Base-by-base conservation (phyloP, 352 stramenopile species). In the Phytophthora ohioensis region DNA sequence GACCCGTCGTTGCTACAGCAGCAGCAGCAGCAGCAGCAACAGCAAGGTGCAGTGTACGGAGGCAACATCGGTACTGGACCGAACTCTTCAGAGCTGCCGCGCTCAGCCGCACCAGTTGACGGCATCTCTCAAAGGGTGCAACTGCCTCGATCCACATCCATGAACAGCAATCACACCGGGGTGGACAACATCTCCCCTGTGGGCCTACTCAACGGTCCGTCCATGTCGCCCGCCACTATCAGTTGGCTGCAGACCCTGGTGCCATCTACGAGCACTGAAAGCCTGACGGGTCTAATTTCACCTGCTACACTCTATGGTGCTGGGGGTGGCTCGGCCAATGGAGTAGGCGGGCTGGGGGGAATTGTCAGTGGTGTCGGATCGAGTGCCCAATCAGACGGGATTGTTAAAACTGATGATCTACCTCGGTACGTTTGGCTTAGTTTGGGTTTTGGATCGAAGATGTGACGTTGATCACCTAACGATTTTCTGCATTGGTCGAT, bases 221-320 rank as follows among this genome's bases (percentile, higher is more conserved):
- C 78, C 63, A 92, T 94, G 82, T 94, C 87, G 17, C 87, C 87
- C 2, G 84, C 85, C 59, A 94, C 85, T 5, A 79, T 94, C 47
- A 88, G 86, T 36, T 94, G 84, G 87, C 72, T 94, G 49, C 86
- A 94, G 68, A 88, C 86, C 17, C 82, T 94, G 6, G 75, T 79
- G 13, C 86, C 85, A n/a, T 91, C 87, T 5, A 69, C 79, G 0
- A 90, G 81, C 58, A 89, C 73, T 4, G 87, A 92, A 21, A 91
- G 80, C 21, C 75, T 93, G 6, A 76, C 80, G 32, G 83, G 83
- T 3, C 64, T 91, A 13, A 78, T 90, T 45, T 91, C 85, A 4
- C 84, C 85, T 10, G 81, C 83, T 34, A 77, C 69, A 11, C 49
- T 92, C 0, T 82, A 82, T 38, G 47, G 68, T 10, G 27, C 42